These are phyloP conservation scores for Fomitiporia mediterranea DNA, from an alignment of 1,284 basidiomycete genomes.

Conservation along the genomic window DNA sequence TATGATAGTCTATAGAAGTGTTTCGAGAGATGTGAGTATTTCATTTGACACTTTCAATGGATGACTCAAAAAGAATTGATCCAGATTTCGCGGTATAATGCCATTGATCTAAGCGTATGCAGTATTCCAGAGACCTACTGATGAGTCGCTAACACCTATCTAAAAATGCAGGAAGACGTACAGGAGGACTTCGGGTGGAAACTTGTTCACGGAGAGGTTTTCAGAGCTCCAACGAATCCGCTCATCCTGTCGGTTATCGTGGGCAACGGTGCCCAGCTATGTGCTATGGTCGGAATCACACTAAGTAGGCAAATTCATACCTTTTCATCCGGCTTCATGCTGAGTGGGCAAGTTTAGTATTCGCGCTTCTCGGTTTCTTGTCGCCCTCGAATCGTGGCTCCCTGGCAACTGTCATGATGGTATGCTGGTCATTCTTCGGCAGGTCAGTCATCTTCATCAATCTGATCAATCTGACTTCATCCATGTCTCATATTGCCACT, in stretches of 20 bases:
- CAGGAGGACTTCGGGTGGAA: slow-evolving; percentile 99
- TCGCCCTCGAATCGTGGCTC: slow-evolving; percentile 95
- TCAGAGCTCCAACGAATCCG: slow-evolving; percentile 77
- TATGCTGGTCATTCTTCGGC: slow-evolving; percentile 94
- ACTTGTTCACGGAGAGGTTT: slow-evolving; percentile 93
- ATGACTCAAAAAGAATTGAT: slow-evolving; percentile 28
- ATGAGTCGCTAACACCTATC: slow-evolving; percentile 17
- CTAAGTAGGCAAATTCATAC: slow-evolving; percentile 47
- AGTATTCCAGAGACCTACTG: neutral
- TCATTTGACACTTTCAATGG: slow-evolving; percentile 38
- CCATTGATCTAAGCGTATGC: slow-evolving; percentile 82
- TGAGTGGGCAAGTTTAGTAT: slow-evolving; percentile 49
- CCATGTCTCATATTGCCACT: slow-evolving; percentile 27
- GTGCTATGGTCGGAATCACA: slow-evolving; percentile 86
- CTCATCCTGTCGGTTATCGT: slow-evolving; percentile 82
- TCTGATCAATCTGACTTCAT: neutral
- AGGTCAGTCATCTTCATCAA: slow-evolving; percentile 41
- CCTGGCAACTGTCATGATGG: slow-evolving; percentile 93
- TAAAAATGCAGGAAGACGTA: slow-evolving; percentile 84
- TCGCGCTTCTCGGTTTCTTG: slow-evolving; percentile 95
- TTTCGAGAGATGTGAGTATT: slow-evolving; percentile 79
- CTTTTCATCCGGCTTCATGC: neutral
- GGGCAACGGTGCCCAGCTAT: slow-evolving; percentile 89
- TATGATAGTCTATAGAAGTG: slow-evolving; percentile 84
- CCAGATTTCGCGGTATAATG: slow-evolving; percentile 94